phyloP scores from a whole-genome alignment of 441 rosid genomes.

The Syzygium malaccense region DNA sequence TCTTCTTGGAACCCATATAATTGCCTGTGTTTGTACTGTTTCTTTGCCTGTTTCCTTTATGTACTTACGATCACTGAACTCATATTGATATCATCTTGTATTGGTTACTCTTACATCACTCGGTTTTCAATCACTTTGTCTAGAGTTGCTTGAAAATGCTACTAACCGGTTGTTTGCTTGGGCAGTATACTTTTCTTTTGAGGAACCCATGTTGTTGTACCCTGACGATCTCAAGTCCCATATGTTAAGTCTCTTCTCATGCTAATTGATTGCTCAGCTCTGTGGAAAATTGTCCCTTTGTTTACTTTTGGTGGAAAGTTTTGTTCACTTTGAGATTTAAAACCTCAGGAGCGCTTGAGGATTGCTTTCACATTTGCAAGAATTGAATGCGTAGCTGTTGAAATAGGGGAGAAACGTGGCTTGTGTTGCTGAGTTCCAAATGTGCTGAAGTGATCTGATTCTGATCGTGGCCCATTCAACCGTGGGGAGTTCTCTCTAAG shows the following conservation, averaged over 20 bases:
- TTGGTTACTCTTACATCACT: background rate
- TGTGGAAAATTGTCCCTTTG: too few species aligned
- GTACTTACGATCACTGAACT: background rate
- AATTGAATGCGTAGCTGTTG: background rate
- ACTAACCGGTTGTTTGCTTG: background rate
- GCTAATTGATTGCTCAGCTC: background rate
- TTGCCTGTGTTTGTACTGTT: background rate
- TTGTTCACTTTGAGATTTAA: too few species aligned
- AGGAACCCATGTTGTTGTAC: slow-evolving; percentile 12
- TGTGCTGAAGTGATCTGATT: background rate
- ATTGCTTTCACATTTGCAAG: background rate
- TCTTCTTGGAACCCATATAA: background rate
- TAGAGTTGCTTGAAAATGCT: background rate
- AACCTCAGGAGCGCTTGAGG: background rate
- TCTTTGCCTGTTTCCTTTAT: background rate
- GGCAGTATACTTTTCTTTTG: slow-evolving; percentile 62
- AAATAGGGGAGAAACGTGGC: background rate
- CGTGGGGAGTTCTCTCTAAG: background rate
- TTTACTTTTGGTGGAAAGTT: too few species aligned
- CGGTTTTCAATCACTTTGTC: background rate
- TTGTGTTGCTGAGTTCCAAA: background rate
- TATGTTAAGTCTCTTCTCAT: slow-evolving; percentile 5
- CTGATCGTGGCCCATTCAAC: background rate
- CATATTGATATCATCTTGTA: background rate
- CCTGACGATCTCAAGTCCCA: slow-evolving; percentile 18